Base-by-base conservation (phyloP, 768 basidiomycete genomes). In the Hydnum rufescens region DNA sequence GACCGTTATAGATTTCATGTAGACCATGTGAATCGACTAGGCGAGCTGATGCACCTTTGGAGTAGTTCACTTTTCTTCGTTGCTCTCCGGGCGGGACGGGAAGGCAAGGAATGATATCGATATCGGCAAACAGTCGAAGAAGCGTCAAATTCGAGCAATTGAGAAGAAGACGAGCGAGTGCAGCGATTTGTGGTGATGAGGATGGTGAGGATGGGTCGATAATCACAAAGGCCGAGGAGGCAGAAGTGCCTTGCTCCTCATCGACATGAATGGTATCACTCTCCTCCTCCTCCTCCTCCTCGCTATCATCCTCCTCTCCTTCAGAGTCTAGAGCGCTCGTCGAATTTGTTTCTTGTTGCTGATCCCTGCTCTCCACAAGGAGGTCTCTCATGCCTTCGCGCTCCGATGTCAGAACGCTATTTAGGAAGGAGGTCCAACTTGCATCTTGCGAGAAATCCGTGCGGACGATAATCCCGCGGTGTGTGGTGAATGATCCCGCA, bases 1-100 rank as follows among this genome's bases (percentile, higher is more conserved):
- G 72, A 6, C 84, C 83, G 2, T 61, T 60, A 60, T 86, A 87
- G 16, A 76, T 68, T 62, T 86, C 84, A 64, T 85, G 83, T 73
- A 75, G 76, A 2, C 79, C 77, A 26, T 67, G 67, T 49, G 67
- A 64, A 60, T 81, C 80, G 30, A 79, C 70, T 18, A 86, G 69
- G 42, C 74, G 70, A 61, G 79, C 76, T 22, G 68, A 69, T 6
- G 53, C 5, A n/a, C 28, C n/a, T 4, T 22, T 16, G 22, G 32
- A 29, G 4, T 25, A 32, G n/a, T 31, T 39, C 8, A 39, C 19
- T 8, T 26, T 13, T 8, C 6, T 47, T 13, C 55, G 56, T 5
- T 30, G 25, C n/a, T 53, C 36, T n/a, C n/a, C n/a, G 4, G 65
- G 54, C 30, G 73, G 72, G 4, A 64, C 71, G 3, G 55, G 52